Evolutionary conservation across 495 filamentous ascomycete genomes (phyloP).

Genomic region (Annulohypoxylon moriforme): DNA sequence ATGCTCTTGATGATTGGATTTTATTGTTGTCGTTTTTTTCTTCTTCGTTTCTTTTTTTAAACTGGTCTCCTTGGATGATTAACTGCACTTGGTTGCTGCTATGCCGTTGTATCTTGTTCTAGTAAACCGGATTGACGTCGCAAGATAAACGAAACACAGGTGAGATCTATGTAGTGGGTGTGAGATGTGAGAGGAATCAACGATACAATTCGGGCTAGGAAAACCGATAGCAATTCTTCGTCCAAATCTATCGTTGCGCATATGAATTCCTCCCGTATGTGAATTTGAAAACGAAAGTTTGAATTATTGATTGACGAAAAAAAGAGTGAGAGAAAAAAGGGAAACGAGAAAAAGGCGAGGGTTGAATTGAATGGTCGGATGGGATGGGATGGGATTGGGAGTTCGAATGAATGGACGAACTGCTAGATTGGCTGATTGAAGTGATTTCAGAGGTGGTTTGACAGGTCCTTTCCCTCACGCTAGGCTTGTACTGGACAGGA

Average conservation of each 20-base stretch:
- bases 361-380: constrained; percentile 44
- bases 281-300: constrained; percentile 38
- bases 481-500: constrained; percentile 8
- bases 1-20: constrained; percentile 14
- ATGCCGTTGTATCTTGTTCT: constrained; percentile 11
- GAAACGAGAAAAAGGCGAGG: constrained; percentile 24
- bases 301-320: constrained; percentile 10
- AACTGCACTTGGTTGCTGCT: constrained; percentile 11
- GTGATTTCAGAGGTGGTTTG: constrained; percentile 47
- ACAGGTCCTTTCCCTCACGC: constrained; percentile 30
- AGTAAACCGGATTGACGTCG: constrained; percentile 13
- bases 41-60: constrained; percentile 14
- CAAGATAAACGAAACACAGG: constrained; percentile 26
- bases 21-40: constrained; percentile 28
- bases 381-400: constrained; percentile 42
- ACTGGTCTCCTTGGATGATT: constrained; percentile 14
- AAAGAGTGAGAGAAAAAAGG: constrained; percentile 16
- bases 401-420: constrained; percentile 45
- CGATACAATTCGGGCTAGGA: constrained; percentile 24
- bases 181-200: constrained; percentile 40
- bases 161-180: constrained; percentile 18
- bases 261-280: constrained; percentile 20
- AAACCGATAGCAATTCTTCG: constrained; percentile 27
- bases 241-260: constrained; percentile 24
- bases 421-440: constrained; percentile 42